These are phyloP conservation scores for Cruciata laevipes DNA, from an alignment of 257 asterid genomes.

Conservation along the genomic window DNA sequence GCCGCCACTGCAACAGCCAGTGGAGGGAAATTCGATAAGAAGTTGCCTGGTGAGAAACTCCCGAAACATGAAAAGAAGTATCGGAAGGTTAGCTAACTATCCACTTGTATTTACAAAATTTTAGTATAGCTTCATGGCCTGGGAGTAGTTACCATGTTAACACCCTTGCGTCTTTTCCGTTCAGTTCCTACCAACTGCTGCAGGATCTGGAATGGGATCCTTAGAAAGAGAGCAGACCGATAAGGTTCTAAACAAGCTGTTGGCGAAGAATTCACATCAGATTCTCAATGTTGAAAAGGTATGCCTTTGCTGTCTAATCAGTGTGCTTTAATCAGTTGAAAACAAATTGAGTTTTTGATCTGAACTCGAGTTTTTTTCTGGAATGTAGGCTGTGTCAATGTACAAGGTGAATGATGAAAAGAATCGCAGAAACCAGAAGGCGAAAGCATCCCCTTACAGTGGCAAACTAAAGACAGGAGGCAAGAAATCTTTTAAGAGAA, in stretches of 20 bases:
- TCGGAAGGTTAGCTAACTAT: conserved; percentile 52
- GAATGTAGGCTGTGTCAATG: conserved; percentile 83
- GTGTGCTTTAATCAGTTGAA: neutral
- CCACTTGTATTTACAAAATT: conserved; percentile 1
- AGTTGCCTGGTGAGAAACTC: conserved; percentile 79
- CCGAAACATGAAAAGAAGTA: conserved; percentile 89
- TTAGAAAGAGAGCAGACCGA: conserved; percentile 80
- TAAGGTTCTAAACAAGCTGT: conserved; percentile 65
- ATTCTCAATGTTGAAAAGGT: conserved; percentile 91
- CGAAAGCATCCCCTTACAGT: conserved; percentile 30
- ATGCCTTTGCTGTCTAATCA: neutral
- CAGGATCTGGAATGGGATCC: conserved; percentile 93
- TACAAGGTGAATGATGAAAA: conserved; percentile 77
- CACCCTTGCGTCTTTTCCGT: conserved; percentile 7
- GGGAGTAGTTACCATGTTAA: neutral
- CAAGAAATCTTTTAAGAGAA: conserved; percentile 66
- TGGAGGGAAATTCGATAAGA: conserved; percentile 96
- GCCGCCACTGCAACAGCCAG: conserved; percentile 96
- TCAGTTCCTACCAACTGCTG: conserved; percentile 83
- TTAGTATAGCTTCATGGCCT: neutral
- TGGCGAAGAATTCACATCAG: conserved; percentile 70
- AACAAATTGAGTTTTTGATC: neutral
- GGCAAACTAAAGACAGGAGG: conserved; percentile 50
- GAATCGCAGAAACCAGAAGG: conserved; percentile 44
- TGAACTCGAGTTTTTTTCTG: conserved; percentile 14